Conservation (phyloP, 805 yeast genomes). For the Starmerella floricola region DNA sequence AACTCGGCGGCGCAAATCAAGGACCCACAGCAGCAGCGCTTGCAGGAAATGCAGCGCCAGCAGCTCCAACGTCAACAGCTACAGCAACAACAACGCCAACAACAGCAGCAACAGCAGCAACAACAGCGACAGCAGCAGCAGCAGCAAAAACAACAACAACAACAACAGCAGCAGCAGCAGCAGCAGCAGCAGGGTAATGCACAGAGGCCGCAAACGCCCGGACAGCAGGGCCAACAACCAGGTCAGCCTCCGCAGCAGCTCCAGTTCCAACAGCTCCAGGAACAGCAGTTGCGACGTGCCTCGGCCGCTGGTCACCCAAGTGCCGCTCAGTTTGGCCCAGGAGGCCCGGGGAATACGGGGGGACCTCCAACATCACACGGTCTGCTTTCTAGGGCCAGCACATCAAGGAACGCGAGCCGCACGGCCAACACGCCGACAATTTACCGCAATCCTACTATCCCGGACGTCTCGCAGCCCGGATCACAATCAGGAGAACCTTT, state of each 20-base stretch:
- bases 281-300: background rate
- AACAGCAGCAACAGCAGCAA: conserved; percentile 1
- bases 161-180: conserved; percentile 2
- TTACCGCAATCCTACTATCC: no score
- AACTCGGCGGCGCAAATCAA: no score
- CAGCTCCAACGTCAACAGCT: background rate
- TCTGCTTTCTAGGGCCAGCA: background rate
- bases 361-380: no score
- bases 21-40: no score
- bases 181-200: no score
- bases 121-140: conserved; percentile 3
- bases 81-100: background rate
- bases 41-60: no score
- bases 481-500: no score
- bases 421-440: no score
- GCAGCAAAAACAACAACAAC: background rate
- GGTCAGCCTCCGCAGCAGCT: background rate
- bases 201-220: background rate
- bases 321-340: background rate
- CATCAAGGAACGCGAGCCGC: no score
- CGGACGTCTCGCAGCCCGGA: no score
- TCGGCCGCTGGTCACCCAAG: background rate
- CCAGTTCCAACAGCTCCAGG: background rate
- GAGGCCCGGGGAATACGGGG: background rate
- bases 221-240: background rate